Base-by-base conservation (phyloP, 2,329 filamentous ascomycete species). In the Xylaria sp. region DNA sequence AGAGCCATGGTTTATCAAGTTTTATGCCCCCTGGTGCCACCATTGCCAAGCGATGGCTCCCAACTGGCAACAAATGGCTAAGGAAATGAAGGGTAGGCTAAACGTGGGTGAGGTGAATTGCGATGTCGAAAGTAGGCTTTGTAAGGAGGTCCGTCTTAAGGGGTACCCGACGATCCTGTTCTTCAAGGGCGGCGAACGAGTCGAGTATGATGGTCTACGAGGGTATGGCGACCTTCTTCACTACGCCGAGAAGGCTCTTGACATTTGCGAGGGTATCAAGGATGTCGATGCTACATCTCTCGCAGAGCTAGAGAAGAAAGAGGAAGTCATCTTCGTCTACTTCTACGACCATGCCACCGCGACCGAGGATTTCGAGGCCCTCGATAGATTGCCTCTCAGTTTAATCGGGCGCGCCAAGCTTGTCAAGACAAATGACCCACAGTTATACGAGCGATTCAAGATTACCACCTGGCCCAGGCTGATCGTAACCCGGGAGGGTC, bases 1-100 rank as follows among this genome's bases (percentile, higher is more conserved):
- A 71, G 94, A 98, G 71, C 91, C 94, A 5, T 99, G 96, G 96
- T 98, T 99, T 78, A 90, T 99, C 85, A 99, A 99, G 81, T 98
- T 99, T 79, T 98, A 98, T 79, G 94, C 93, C 19, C 97, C 96
- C 5, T 98, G 95, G 96, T 99, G 96, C 80, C 89, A 90, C 74
- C 96, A 99, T 81, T 99, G 97, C 81, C 93, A 97, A 81, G 93
- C 93, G 45, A 89, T 99, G 86, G 93, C 92, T 42, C 92, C 96
- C 2, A 94, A 90, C 71, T 99, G 96, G 96, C 85, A 89, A 69
- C 92, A 95, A 75, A 89, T 99, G 81, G 92, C 92, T 53, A 94
- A 94, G 78, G 93, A 95, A 77, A 96, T 98, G 93, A 89, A 94
- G 80, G 92, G 92, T 51, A 90, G 89, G 72, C 88, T 99, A 67